Base-by-base conservation (phyloP, 2,329 filamentous ascomycete genomes). In the Hymenoscyphus fraxineus region DNA sequence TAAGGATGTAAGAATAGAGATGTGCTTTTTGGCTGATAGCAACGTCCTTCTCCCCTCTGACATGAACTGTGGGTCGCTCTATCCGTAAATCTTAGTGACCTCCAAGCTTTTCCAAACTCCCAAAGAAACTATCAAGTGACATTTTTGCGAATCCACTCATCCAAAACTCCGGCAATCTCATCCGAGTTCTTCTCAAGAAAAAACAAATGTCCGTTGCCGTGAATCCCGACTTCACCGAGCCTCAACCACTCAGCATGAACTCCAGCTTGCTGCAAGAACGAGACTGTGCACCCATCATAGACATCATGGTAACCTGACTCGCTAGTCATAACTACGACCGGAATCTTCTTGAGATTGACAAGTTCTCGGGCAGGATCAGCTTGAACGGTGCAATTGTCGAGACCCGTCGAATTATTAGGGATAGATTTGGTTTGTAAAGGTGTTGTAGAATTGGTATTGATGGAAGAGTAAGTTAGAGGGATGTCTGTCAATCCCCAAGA, bases 171-270 rank as follows among this genome's bases (percentile, higher is more conserved):
- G 1, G 72, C 74, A 58, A 81, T 78, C 55, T 76, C 67, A 64
- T 78, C 71, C 62, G 78, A 82, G 68, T 83, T 83, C 73, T 76
- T 78, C 74, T 82, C 80, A 74, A 82, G 72, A 65, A 82, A 81
- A 63, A 80, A 76, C 77, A 82, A 77, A 71, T 82, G 80, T 0
- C 78, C 79, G 64, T 82, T 82, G 7, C 80, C 81, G 44, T 72
- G 67, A 41, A 82, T 76, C 3, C 78, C 78, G 6, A 70, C 69
- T 38, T 79, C 73, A 6, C 64, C 74, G 27, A 82, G 74, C 68
- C 74, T 73, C 47, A 80, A 40, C 66, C 77, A 75, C 60, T 78
- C 69, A 31, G 38, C 74, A 65, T 31, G 70, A 67, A 68, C 75
- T 72, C 80, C 80, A 4, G 79, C 81, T 70, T 82, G 80, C 59